Percentiles rank a stretch among this genome's conserved stretches.
phyloP scores from a whole-genome alignment of 2,329 filamentous ascomycete genomes.

The Apiospora sp. region DNA sequence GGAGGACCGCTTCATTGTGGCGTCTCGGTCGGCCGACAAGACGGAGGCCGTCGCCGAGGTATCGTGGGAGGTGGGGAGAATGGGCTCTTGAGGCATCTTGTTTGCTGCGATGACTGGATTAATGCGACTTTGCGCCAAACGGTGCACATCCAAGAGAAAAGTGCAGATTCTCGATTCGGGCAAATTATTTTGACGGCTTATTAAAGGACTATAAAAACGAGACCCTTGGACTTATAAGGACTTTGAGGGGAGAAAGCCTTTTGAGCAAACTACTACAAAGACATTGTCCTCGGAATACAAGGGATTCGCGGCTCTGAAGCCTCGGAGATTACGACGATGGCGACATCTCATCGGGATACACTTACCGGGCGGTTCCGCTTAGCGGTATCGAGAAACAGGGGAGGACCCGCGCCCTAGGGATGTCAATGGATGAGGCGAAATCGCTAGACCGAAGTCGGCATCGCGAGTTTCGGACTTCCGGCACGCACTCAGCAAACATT shows the following conservation, averaged over 20 bases:
- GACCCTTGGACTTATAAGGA: no score
- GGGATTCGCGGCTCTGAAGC: no score
- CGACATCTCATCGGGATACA: neutral
- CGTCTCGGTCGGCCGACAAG: neutral
- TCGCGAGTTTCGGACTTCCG: slow-evolving; percentile 21
- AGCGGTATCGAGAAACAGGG: neutral
- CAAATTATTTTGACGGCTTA: no score
- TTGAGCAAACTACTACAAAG: no score
- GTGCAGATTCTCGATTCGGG: no score
- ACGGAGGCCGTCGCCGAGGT: slow-evolving; percentile 23
- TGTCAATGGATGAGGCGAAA: neutral
- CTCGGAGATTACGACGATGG: neutral
- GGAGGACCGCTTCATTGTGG: neutral
- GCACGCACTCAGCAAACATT: neutral
- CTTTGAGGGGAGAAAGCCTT: no score
- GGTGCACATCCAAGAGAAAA: neutral
- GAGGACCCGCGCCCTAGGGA: neutral
- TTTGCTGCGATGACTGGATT: neutral
- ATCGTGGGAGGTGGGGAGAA: slow-evolving; percentile 25
- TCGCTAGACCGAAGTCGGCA: slow-evolving; percentile 27
- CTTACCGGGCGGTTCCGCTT: neutral
- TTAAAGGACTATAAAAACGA: no score
- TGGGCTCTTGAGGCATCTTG: slow-evolving; percentile 22
- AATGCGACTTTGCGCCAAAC: neutral
- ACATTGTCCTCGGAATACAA: no score